A percentile compares a stretch with the other conserved stretches of the same genome.
Conservation (phyloP, 2,329 filamentous ascomycete species). For the Verticillium albo-atrum region DNA sequence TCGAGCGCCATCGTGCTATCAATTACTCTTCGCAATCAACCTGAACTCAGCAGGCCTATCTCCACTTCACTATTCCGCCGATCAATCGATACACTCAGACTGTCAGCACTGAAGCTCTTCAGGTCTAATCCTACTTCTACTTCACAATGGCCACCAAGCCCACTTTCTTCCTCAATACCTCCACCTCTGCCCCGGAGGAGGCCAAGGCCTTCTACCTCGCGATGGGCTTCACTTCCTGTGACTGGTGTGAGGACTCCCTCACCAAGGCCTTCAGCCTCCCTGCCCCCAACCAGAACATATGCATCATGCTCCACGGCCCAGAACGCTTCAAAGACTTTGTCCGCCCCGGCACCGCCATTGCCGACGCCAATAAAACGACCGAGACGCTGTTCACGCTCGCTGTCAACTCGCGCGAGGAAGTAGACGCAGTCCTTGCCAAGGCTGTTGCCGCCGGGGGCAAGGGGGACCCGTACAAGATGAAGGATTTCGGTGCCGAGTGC, state of each 20-base stretch:
- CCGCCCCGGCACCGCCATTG: slow-evolving; percentile 10
- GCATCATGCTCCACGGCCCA: slow-evolving; percentile 15
- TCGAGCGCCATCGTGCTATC: no score
- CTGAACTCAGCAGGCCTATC: no score
- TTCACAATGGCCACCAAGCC: not conserved
- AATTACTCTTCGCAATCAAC: no score
- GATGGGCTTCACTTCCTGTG: slow-evolving; percentile 7
- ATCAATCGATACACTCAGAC: not conserved
- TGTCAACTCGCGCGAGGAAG: slow-evolving; percentile 11
- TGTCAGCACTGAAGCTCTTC: not conserved
- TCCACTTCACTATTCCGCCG: no score
- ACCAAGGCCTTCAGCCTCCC: slow-evolving; percentile 13
- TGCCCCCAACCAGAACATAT: slow-evolving; percentile 13
- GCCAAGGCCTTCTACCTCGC: slow-evolving; percentile 10
- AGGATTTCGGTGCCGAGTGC: slow-evolving; percentile 8
- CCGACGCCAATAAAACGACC: slow-evolving; percentile 11
- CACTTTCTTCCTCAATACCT: slow-evolving; percentile 7
- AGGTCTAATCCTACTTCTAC: not conserved
- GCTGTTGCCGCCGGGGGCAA: slow-evolving; percentile 13
- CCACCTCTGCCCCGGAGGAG: not conserved
- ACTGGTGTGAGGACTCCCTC: slow-evolving; percentile 9
- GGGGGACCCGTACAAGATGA: slow-evolving; percentile 13
- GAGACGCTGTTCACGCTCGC: slow-evolving; percentile 12
- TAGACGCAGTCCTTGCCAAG: slow-evolving; percentile 12
- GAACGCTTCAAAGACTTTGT: slow-evolving; percentile 15